Conservation (phyloP, 176 grass and related monocot genomes). For the Tuctoria greenei region DNA sequence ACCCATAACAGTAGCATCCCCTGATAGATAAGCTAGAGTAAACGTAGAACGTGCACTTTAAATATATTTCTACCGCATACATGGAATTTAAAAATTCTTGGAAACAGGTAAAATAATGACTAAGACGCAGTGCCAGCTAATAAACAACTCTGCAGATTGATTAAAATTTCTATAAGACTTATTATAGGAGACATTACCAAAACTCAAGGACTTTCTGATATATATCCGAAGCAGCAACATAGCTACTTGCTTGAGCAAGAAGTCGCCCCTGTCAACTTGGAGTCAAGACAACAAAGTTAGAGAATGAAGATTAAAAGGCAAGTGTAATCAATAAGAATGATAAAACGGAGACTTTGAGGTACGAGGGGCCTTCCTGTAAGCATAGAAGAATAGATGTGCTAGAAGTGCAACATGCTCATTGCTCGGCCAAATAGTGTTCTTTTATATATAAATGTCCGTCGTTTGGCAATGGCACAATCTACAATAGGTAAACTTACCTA, state of each 20-base stretch:
- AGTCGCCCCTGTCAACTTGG: conserved; percentile 97
- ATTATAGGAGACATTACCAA: conserved; percentile 56
- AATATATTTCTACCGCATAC: not conserved
- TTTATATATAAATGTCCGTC: not conserved
- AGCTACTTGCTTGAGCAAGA: conserved; percentile 77
- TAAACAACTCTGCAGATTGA: conserved; percentile 6
- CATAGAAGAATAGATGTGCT: not conserved
- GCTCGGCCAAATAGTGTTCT: not conserved
- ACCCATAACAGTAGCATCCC: no score
- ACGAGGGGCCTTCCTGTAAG: conserved; percentile 5
- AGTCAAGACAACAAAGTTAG: conserved; percentile 62
- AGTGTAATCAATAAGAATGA: not conserved
- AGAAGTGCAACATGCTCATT: conserved; percentile 3
- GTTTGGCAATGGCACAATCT: not conserved
- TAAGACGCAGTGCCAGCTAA: not conserved
- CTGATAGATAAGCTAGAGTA: not conserved
- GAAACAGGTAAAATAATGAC: conserved; percentile 1
- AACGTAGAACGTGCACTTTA: not conserved
- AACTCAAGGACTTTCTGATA: conserved; percentile 80
- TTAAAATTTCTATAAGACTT: conserved; percentile 12
- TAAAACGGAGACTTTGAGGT: not conserved
- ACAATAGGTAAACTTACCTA: not conserved
- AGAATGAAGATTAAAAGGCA: conserved; percentile 31
- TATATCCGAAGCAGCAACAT: conserved; percentile 65
- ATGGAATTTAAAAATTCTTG: not conserved